These are phyloP conservation scores for Wickerhamia fluorescens DNA, from an alignment of 805 yeast genomes.

Conservation along the genomic window DNA sequence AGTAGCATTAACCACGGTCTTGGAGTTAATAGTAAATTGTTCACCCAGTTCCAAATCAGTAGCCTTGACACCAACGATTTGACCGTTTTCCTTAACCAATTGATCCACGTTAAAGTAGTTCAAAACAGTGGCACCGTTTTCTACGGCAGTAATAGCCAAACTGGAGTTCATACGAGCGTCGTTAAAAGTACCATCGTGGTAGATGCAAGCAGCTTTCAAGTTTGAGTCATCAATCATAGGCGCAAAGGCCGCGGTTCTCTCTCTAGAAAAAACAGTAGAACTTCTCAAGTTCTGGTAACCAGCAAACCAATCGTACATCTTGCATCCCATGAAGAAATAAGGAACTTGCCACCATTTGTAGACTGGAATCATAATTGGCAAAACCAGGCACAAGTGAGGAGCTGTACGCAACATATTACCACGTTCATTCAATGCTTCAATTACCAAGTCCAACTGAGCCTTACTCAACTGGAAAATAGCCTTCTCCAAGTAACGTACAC, in stretches of 20 bases:
- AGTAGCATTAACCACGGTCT: conserved; percentile 81
- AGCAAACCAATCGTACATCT: conserved; percentile 87
- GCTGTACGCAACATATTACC: conserved; percentile 83
- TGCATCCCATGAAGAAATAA: conserved; percentile 85
- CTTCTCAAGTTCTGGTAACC: conserved; percentile 79
- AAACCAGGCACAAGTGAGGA: conserved; percentile 78
- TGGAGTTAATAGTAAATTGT: conserved; percentile 55
- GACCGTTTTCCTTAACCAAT: conserved; percentile 58
- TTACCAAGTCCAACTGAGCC: conserved; percentile 81
- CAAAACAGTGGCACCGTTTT: conserved; percentile 82
- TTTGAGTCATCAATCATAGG: conserved; percentile 78
- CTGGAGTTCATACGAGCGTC: conserved; percentile 87
- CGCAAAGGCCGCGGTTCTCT: conserved; percentile 63
- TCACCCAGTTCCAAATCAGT: conserved; percentile 64
- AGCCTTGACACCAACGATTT: conserved; percentile 71
- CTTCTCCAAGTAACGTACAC: conserved; percentile 91
- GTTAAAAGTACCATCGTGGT: conserved; percentile 93
- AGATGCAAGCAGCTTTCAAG: conserved; percentile 84
- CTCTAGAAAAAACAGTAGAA: conserved; percentile 64
- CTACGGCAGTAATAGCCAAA: conserved; percentile 77
- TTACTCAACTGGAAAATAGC: conserved; percentile 89
- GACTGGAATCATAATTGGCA: conserved; percentile 95
- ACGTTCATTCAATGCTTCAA: conserved; percentile 84
- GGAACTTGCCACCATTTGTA: conserved; percentile 95
- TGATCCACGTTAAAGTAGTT: conserved; percentile 81